Percentiles rank a stretch among this genome's conserved stretches.
phyloP scores from a whole-genome alignment of 495 filamentous ascomycete species.

The Immersiella caudata region DNA sequence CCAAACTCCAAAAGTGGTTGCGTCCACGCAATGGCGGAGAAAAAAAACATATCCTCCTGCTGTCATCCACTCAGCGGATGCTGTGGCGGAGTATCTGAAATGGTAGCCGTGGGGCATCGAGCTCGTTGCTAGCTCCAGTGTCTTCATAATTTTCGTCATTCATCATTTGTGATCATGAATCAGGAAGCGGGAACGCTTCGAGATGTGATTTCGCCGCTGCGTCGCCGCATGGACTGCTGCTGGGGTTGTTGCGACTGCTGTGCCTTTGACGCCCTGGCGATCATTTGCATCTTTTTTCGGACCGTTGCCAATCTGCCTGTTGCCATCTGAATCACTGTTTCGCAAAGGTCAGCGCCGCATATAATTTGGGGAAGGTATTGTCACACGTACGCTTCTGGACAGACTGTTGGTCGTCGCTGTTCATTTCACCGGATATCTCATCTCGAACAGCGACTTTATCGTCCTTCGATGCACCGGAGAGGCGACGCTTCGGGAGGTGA shows the following conservation, averaged over 20 bases:
- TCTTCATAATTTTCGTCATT: conserved; percentile 28
- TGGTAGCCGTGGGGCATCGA: conserved; percentile 28
- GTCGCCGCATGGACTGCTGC: conserved; percentile 39
- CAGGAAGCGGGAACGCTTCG: conserved; percentile 47
- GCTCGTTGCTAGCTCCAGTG: conserved; percentile 22
- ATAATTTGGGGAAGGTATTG: background rate
- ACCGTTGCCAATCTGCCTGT: conserved; percentile 42
- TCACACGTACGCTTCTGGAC: conserved; percentile 63
- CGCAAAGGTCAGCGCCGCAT: conserved; percentile 21
- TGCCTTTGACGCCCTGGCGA: conserved; percentile 46
- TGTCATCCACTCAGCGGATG: background rate
- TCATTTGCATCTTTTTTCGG: conserved; percentile 49
- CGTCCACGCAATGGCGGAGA: background rate
- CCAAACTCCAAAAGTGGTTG: conserved; percentile 7
- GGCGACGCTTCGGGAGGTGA: conserved; percentile 48
- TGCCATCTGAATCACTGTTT: conserved; percentile 52
- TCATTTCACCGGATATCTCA: conserved; percentile 59
- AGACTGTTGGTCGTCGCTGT: conserved; percentile 71
- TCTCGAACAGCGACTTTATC: conserved; percentile 48
- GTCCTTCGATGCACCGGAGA: conserved; percentile 42
- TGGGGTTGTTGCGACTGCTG: conserved; percentile 36
- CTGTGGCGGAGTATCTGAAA: conserved; percentile 5
- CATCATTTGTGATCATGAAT: conserved; percentile 24
- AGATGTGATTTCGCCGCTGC: conserved; percentile 50
- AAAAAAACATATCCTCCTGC: conserved; percentile 5